Evolutionary conservation across 2,329 filamentous ascomycete species (phyloP), one percentile per base, ranked within the genome.

Genomic region (Lachnellula cervina): DNA sequence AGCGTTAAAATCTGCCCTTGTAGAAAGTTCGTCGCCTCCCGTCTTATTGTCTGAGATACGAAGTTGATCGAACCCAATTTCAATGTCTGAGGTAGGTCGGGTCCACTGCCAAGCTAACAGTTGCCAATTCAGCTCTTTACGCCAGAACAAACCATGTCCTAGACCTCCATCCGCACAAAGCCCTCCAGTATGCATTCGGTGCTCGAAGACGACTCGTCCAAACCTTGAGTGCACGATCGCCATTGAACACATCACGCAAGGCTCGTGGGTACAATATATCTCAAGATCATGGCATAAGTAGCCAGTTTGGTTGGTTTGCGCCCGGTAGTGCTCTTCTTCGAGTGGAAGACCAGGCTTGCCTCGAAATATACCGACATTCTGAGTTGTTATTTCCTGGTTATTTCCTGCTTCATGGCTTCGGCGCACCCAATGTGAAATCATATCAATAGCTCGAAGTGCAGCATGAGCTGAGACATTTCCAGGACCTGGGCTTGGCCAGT

Each of bases 221-320:
- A 99, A 96, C 50, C 94, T 84, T 8, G 93, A 97, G 70, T 97
- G 92, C 21, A 97, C 79, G 64, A 97, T 88, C 1, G 90, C 94
- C 94, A 97, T 97, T 37, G 89, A 90, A 73, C 94, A 99, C 82
- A 96, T 95, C 58, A 96, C 82, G 70, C 94, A 99, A 5, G 94
- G 94, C 73, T 99, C 94, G 68, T 97, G 92, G 2, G 92, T 96
- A 58, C 95, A 79, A 74, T 97, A 97, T 55, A 99, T 82, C 72
- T 97, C 93, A 32, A 99, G 80, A 53, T 90, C 89, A 63, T 96
- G 90, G 73, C 93, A 97, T 19, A 99, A 83, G 70, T 99, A 99
- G 52, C 93, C 93, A 63, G 90, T 89, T 34, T 47, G 34, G 82
- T 80, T 61, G 78, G 81, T 42, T 80, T 82, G 66, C 86, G 87